Conservation (phyloP, 257 asterid genomes). For the Euphrasia confusa region DNA sequence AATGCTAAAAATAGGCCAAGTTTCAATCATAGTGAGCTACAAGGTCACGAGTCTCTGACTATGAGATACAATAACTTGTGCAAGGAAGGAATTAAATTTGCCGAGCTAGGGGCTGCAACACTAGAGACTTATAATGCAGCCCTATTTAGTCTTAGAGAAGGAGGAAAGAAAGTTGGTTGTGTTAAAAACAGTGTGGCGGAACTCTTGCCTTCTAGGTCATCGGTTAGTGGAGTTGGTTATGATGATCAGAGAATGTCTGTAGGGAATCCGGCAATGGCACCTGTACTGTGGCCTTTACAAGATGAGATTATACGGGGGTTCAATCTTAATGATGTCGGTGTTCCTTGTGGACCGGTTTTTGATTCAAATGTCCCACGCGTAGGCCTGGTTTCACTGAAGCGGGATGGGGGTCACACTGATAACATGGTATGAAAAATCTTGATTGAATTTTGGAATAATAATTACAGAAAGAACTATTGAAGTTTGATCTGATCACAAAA, state of each 20-base stretch:
- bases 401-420: slow-evolving; percentile 44
- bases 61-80: too few relatives aligned
- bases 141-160: too few relatives aligned
- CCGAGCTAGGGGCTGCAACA: too few relatives aligned
- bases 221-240: slow-evolving; percentile 41
- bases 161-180: slow-evolving; percentile 57
- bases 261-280: too few relatives aligned
- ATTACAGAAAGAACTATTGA: neutral
- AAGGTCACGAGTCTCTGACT: too few relatives aligned
- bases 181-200: slow-evolving; percentile 59
- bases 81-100: too few relatives aligned
- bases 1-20: too few relatives aligned
- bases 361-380: slow-evolving; percentile 41
- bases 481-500: neutral
- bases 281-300: slow-evolving; percentile 73
- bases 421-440: slow-evolving; percentile 47
- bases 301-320: slow-evolving; percentile 64
- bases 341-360: slow-evolving; percentile 38
- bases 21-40: too few relatives aligned
- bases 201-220: slow-evolving; percentile 51
- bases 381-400: slow-evolving; percentile 59
- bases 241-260: slow-evolving; percentile 61
- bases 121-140: too few relatives aligned
- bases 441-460: slow-evolving; percentile 15
- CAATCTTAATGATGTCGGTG: slow-evolving; percentile 48